Conservation (phyloP, 192 early-diverging fungal genomes). For the Chytriomyces confervae region DNA sequence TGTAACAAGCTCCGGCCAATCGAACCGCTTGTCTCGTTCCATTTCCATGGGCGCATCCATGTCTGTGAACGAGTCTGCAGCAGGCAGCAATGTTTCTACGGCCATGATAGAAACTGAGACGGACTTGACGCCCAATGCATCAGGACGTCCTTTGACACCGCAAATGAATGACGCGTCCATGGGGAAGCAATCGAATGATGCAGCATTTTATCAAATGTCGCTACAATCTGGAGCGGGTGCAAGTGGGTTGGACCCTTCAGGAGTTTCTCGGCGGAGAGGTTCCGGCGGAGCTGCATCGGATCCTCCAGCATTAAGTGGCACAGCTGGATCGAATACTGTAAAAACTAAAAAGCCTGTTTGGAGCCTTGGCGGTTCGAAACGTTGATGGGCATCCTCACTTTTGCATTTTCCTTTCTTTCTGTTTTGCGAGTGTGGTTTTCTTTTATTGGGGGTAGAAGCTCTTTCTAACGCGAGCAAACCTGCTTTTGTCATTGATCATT, state of each 20-base stretch:
- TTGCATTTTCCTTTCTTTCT: too few relatives aligned
- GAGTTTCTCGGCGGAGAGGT: neutral
- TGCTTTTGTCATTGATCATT: too few relatives aligned
- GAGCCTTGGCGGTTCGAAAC: neutral
- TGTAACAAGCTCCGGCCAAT: neutral
- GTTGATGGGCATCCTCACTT: neutral
- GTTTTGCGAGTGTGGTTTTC: too few relatives aligned
- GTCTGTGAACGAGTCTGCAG: neutral
- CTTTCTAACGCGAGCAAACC: too few relatives aligned
- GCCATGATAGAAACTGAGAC: neutral
- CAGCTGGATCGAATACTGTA: neutral
- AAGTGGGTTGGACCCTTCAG: neutral
- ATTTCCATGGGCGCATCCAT: neutral
- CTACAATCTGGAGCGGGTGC: neutral
- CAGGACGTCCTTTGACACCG: neutral
- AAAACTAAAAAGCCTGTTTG: neutral
- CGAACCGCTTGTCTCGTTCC: neutral
- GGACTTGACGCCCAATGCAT: neutral
- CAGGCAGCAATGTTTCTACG: neutral
- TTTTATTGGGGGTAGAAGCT: too few relatives aligned
- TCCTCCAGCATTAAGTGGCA: neutral
- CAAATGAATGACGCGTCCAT: neutral
- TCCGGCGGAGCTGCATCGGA: neutral
- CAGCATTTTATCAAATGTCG: neutral
- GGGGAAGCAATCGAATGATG: neutral